Evolutionary conservation across 139 green algal species (phyloP), one percentile per base, ranked within the genome.

Genomic region (Chara braunii): DNA sequence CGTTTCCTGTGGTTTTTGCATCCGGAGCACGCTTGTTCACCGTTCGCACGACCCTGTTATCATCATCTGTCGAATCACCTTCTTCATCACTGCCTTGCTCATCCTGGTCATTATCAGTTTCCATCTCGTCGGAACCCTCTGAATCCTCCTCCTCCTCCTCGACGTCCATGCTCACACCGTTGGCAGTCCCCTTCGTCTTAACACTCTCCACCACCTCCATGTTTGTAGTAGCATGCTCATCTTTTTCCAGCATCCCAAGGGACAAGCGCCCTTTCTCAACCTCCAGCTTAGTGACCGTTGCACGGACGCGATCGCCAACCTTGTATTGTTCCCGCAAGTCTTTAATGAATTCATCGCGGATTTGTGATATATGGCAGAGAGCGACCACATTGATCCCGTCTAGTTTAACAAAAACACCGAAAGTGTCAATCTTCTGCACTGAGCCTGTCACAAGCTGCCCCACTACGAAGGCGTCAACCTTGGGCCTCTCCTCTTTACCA

Each of bases 381-480:
- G 85, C 88, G 48, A 72, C 62, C 24, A 60, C 6, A 18, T 59
- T 54, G 62, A 48, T 78, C 36, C 59, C 48, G n/a, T 80, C 75
- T 18, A 95, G 51, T 33, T 83, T 70, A 4, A 97, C 77, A 72
- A 97, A 95, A 42, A 95, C 81, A n/a, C 90, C 90, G 54, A 82
- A 95, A 7, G 63, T 50, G 73, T 94, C 62, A 18, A 80, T 50
- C 31, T 45, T 22, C 26, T 65, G 36, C 2, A 81, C 64, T 32
- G 50, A 54, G n/a, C 74, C 74, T 2, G 5, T 36, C 52, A 81
- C 43, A 23, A 65, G 4, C 31, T 60, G 30, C 3, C 68, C 68
- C 28, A 35, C 44, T 3, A 37, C 30, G 4, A 77, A 6, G 7
- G 68, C 68, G n/a, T n/a, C n/a, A n/a, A n/a, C n/a, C n/a, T n/a